Evolutionary conservation across 805 yeast genomes (phyloP).

Genomic region (Wickerhamiella hasegawae): DNA sequence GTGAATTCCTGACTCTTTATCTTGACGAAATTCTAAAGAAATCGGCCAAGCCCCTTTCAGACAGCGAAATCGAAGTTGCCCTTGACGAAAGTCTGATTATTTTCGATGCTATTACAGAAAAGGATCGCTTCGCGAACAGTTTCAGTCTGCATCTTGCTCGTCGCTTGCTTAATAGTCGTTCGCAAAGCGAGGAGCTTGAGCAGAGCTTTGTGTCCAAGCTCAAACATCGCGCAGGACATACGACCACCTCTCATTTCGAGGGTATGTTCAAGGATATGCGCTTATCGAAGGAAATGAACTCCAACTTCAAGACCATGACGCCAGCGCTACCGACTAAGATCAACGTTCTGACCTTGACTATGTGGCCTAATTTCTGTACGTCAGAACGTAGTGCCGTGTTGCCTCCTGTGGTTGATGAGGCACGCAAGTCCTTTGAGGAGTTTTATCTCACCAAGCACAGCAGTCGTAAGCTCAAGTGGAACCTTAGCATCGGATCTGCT

Average conservation of each 20-base stretch:
- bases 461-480: slow-evolving; percentile 58
- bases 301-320: slow-evolving; percentile 33
- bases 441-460: slow-evolving; percentile 36
- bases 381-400: slow-evolving; percentile 43
- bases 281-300: slow-evolving; percentile 47
- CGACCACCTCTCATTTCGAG: slow-evolving; percentile 80
- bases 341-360: slow-evolving; percentile 53
- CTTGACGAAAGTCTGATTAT: slow-evolving; percentile 72
- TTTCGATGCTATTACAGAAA: slow-evolving; percentile 77
- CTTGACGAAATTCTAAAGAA: slow-evolving; percentile 70
- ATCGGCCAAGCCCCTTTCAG: slow-evolving; percentile 38
- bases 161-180: slow-evolving; percentile 71
- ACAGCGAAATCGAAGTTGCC: slow-evolving; percentile 41
- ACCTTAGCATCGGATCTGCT: slow-evolving; percentile 67
- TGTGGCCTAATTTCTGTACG: slow-evolving; percentile 57
- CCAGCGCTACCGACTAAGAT: slow-evolving; percentile 49
- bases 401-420: slow-evolving; percentile 29
- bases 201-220: slow-evolving; percentile 43
- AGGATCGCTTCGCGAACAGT: slow-evolving; percentile 83
- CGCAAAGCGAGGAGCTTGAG: slow-evolving; percentile 70
- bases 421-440: slow-evolving; percentile 32
- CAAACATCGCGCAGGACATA: slow-evolving; percentile 74
- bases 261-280: slow-evolving; percentile 91
- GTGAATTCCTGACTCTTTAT: slow-evolving; percentile 25
- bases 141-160: slow-evolving; percentile 81